Evolutionary conservation across 2,329 filamentous ascomycete species (phyloP), one percentile per base, ranked within the genome.

Genomic region (Diaporthe sp.): DNA sequence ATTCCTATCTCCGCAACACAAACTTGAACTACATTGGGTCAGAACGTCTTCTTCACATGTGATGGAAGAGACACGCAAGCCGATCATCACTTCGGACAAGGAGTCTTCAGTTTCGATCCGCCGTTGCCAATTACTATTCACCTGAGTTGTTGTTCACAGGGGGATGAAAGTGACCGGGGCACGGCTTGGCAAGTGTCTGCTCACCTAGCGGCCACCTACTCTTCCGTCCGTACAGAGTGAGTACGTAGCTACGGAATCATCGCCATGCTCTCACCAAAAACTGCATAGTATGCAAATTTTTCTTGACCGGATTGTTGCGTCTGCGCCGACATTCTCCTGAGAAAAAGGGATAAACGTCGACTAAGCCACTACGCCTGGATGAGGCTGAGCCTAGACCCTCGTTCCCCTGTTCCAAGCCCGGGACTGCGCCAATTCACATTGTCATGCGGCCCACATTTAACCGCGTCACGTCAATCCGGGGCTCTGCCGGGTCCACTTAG

Each of bases 391-490:
- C 58, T 13, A 22, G 25, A 44, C 39, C 37, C 55, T 42, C 37
- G 35, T n/a, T 19, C 15, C 9, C 17, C 56, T 44, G 8, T 2
- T 39, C 59, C 32, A 17, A 44, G 39, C 37, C 59, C 58, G 35
- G 12, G 42, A 65, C 59, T 50, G 27, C 59, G 59, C 42, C 27
- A 47, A 32, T 32, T n/a, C 47, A 27, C 27, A 50, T 50, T 61
- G 19, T 27, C 7, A 1, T n/a, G 6, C 1, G 42, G 19, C 27
- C 42, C 39, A 47, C 12, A 22, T 65, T 65, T 32, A 65, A 47
- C 59, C 39, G 59, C 59, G 27, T 65, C 59, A 65, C 39, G 27
- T 47, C 59, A 65, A 47, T 35, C 59, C 59, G 42, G 59, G 59
- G 27, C 15, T 32, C 59, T n/a, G 42, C 39, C 42, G 39, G 50